These are phyloP conservation scores for Emiliania huxleyi DNA, from an alignment of 78 protist species.

Conservation along the genomic window DNA sequence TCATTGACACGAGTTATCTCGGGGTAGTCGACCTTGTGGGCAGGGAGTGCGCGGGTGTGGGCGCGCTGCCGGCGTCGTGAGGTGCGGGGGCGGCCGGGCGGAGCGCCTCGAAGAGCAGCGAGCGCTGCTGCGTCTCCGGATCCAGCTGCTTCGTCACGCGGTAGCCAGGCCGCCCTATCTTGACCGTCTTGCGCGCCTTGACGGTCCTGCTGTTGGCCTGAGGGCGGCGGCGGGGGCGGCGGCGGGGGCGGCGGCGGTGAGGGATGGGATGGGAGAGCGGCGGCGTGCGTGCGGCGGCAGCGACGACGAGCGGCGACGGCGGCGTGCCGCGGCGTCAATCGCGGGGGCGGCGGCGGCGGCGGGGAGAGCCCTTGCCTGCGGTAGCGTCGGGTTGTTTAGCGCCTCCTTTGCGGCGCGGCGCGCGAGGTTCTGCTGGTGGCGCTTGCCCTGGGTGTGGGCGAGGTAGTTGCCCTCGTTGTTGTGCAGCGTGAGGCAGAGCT, in stretches of 20 bases:
- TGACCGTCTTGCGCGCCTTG: slow-evolving; percentile 55
- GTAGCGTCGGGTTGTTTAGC: not conserved
- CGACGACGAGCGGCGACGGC: no score
- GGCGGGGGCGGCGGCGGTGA: no score
- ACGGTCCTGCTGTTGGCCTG: not conserved
- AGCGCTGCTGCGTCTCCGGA: slow-evolving; percentile 52
- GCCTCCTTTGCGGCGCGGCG: slow-evolving; percentile 65
- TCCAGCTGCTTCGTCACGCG: slow-evolving; percentile 59
- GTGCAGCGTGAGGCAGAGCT: slow-evolving; percentile 97
- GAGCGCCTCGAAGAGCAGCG: slow-evolving; percentile 64
- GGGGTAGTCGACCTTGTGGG: no score
- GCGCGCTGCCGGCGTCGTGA: no score
- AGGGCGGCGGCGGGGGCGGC: no score
- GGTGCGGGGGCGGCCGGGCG: no score
- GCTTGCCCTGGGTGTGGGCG: slow-evolving; percentile 82
- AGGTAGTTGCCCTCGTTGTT: slow-evolving; percentile 87
- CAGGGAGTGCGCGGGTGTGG: not conserved
- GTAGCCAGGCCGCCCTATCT: slow-evolving; percentile 95
- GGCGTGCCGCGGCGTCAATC: no score
- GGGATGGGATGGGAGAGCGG: no score
- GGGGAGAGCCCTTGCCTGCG: not conserved
- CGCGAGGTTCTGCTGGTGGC: slow-evolving; percentile 91
- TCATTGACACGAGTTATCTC: no score
- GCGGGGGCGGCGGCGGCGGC: no score
- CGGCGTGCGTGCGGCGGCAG: no score